Conservation (phyloP, 768 basidiomycete genomes). For the Rhizopogon vinicolor region DNA sequence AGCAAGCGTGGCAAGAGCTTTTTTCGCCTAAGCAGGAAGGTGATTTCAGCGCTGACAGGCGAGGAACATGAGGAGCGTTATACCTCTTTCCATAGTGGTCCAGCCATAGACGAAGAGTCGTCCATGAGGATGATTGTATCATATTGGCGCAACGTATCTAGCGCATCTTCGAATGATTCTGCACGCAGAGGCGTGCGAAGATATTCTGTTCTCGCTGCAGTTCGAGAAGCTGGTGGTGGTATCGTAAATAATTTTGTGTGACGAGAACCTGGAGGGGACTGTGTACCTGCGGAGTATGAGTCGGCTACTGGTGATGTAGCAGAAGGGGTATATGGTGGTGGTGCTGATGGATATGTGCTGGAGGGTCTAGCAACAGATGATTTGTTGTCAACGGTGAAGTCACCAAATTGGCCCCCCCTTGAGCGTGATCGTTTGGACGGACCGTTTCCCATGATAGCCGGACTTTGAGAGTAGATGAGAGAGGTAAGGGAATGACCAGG, state of each 20-base stretch:
- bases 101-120: conserved; percentile 57
- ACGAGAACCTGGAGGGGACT: conserved; percentile 13
- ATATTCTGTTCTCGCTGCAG: neutral
- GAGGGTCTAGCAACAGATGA: neutral
- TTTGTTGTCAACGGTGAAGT: neutral
- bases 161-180: conserved; percentile 23
- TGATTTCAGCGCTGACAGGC: neutral
- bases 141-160: conserved; percentile 38
- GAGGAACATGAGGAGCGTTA: neutral
- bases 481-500: neutral
- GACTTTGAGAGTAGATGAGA: neutral
- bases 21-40: conserved; percentile 29
- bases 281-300: conserved; percentile 12
- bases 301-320: neutral
- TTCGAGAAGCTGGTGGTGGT: conserved; percentile 12
- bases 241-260: conserved; percentile 20
- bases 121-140: conserved; percentile 58
- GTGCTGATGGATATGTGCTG: conserved; percentile 4
- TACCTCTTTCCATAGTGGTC: conserved; percentile 48
- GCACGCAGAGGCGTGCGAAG: conserved; percentile 20
- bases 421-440: conserved; percentile 6
- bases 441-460: conserved; percentile 7
- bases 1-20: conserved; percentile 46
- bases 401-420: conserved; percentile 6
- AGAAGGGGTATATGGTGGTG: conserved; percentile 20